Evolutionary conservation across 2,329 filamentous ascomycete species (phyloP), one percentile per base, ranked within the genome.

Genomic region (Pseudogymnoascus destructans): DNA sequence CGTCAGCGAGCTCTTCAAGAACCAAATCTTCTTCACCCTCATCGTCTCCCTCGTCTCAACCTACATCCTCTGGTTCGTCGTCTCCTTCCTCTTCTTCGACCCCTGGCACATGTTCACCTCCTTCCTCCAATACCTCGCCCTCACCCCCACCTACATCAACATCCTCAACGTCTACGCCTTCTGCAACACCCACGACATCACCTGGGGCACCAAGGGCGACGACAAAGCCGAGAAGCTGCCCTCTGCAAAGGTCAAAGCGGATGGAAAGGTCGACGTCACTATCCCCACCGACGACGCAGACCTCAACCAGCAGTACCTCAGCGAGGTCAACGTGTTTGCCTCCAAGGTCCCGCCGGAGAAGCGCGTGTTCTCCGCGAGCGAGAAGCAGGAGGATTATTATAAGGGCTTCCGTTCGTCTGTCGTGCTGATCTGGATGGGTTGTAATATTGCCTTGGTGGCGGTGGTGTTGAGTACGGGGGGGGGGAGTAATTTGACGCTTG

Each of bases 71-170:
- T 98, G 91, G 86, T 80, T 97, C 60, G 74, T 98, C 56, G 87
- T 89, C 0, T 95, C 90, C 7, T 78, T 98, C 64, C 77, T 98
- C 64, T 97, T 97, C 84, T 84, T 97, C 72, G 93, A 98, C 70
- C 93, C 93, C 3, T 98, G 93, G 92, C 93, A 98, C 74, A 97
- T 98, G 90, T 79, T 95, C 71, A 97, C 93, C n/a, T 85, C 86
- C 59, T 89, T 97, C 72, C 72, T 90, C 55, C 93, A 97, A 79
- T 98, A 98, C 71, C 84, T 97, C 66, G 81, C 97, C 40, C 79
- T 98, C 59, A 95, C 91, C 0, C 93, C 93, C 0, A 95, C 91
- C 0, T 98, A 95, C 74, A 95, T 95, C 75, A 98, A 97, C 73
- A 91, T 97, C 60, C 84, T 98, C 67, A 98, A 97, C 76, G 93